Evolutionary conservation across 768 basidiomycete genomes (phyloP), one percentile per base, ranked within the genome.

Genomic region (Phallus indusiatus): DNA sequence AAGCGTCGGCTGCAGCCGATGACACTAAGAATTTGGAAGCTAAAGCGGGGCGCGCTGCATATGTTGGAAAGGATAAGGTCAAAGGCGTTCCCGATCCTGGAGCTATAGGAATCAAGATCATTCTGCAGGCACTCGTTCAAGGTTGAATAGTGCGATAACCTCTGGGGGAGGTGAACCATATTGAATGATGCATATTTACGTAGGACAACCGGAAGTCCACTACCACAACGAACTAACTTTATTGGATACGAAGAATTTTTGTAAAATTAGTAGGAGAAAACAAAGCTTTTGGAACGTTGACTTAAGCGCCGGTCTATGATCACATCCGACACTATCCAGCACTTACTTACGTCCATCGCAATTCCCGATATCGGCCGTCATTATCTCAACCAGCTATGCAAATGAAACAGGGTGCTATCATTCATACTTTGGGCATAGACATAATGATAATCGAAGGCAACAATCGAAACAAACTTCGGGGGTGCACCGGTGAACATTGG

Each of bases 31-130:
- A 88, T 57, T 70, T 92, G 0, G 82, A 84, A 46, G 93, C 94
- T 1, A 92, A 86, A 73, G 92, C 88, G 1, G 94, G 94, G 4
- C 74, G 94, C 64, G 92, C 89, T 64, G 88, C 89, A 1, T 97
- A 97, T 72, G 81, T 95, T 42, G 88, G 86, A 62, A 79, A 82
- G 16, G 78, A 81, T 47, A 73, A 81, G 63, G 73, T 94, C 56
- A 81, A 74, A 68, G 72, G 77, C 56, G 77, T 90, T 20, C 73
- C 91, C 1, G 93, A 97, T 72, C 92, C 93, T 0, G 94, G 94
- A 37, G 94, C 94, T 33, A 92, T 91, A 89, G 92, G 91, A 49
- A 82, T 95, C 57, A 88, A 85, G 66, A 77, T 79, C 9, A 81
- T 91, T 59, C 64, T 92, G 59, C 81, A 88, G 68, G 81, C 75